phyloP scores from a whole-genome alignment of 73 alveolate genomes.

The Paraurostyla sp. region DNA sequence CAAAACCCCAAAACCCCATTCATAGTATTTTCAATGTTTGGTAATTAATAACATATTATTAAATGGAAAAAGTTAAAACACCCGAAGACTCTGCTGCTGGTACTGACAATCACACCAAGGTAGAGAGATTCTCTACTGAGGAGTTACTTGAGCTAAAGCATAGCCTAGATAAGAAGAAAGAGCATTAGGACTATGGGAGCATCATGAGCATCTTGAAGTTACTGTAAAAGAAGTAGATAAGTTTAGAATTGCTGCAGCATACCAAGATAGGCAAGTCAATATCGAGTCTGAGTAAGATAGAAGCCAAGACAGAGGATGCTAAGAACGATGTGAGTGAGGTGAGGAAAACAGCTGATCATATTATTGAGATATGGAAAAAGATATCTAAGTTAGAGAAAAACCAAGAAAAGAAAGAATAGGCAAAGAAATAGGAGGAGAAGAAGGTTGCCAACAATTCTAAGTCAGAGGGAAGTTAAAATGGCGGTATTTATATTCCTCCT shows the following conservation, averaged over 20 bases:
- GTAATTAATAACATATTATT: no score
- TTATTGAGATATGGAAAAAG: conserved; percentile 38
- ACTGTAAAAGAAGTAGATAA: neutral
- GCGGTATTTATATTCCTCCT: neutral
- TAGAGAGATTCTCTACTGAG: conserved; percentile 6
- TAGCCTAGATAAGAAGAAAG: conserved; percentile 13
- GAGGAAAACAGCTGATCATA: neutral
- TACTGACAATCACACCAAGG: no score
- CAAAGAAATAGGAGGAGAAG: neutral
- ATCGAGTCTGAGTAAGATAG: conserved; percentile 2
- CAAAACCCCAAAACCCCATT: no score
- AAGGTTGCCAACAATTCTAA: neutral
- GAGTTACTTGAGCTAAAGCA: neutral
- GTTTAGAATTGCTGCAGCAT: neutral
- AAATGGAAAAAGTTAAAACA: no score
- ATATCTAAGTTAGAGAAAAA: neutral
- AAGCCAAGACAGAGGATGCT: neutral
- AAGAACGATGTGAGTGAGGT: neutral
- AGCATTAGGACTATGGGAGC: neutral
- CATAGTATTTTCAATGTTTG: no score
- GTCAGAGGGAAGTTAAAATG: neutral
- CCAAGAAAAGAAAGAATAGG: neutral
- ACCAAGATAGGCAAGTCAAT: conserved; percentile 56
- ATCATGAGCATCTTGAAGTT: neutral
- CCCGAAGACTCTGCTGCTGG: no score